Conservation (phyloP, 371 early-diverging fungal species). For the Mortierella sp. region DNA sequence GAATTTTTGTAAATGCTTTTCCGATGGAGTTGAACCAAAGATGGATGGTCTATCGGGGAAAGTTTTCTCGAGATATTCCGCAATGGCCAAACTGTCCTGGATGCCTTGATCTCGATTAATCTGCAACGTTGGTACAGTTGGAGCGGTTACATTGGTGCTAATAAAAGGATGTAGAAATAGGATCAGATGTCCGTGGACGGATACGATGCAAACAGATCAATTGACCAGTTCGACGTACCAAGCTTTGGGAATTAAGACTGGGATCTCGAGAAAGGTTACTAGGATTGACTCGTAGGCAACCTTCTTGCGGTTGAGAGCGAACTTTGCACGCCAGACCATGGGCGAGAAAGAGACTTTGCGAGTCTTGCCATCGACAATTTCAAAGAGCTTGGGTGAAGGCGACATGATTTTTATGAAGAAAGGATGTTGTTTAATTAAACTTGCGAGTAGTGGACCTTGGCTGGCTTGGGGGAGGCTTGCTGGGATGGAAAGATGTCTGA, state of each 20-base stretch:
- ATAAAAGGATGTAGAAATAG: too few relatives aligned
- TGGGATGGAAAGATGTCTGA: too few relatives aligned
- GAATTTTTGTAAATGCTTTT: constrained; percentile 26
- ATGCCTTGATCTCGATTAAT: constrained; percentile 13
- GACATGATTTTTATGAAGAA: background rate
- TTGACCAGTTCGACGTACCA: constrained; percentile 5
- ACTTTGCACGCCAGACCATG: constrained; percentile 35
- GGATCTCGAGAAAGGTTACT: constrained; percentile 29
- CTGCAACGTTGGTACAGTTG: constrained; percentile 23
- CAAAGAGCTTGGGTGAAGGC: constrained; percentile 14
- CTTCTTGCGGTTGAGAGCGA: constrained; percentile 25
- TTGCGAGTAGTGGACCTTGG: too few relatives aligned
- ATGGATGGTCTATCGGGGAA: constrained; percentile 28
- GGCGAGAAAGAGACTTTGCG: constrained; percentile 25
- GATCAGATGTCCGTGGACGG: too few relatives aligned
- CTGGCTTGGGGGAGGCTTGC: too few relatives aligned
- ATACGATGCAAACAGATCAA: too few relatives aligned
- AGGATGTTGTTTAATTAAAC: too few relatives aligned
- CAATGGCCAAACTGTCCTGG: constrained; percentile 22
- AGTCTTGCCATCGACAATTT: constrained; percentile 27
- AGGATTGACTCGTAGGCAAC: constrained; percentile 28
- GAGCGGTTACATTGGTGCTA: constrained; percentile 19
- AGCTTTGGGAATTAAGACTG: constrained; percentile 13
- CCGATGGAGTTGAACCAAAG: constrained; percentile 11
- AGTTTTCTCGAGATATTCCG: constrained; percentile 24